Evolutionary conservation across 2,329 filamentous ascomycete genomes (phyloP), one percentile per base, ranked within the genome.

Genomic region (Dissoconium aciculare): DNA sequence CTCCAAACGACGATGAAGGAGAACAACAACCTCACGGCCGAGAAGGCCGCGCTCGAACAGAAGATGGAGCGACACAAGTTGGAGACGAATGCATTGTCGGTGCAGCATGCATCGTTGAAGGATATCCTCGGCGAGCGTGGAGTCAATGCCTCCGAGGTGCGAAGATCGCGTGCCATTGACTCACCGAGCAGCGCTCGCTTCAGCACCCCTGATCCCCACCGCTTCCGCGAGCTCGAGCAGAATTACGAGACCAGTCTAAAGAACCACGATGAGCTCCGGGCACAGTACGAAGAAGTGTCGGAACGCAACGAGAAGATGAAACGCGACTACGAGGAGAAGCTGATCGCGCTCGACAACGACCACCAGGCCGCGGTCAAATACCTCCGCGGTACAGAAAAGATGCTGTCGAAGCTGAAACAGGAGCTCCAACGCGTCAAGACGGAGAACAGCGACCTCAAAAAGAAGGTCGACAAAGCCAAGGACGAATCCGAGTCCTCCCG

Each of bases 331-430:
- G 79, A 85, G 39, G 85, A 94, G 53, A 94, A 94, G 56, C 67
- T 98, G 31, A 72, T 82, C 36, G 85, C 93, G 51, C 72, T 98
- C 17, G 85, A 95, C 58, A 92, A 85, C 52, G 89, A 98, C 54
- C 94, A 98, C 53, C 84, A 94, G 56, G 93, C 89, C 25, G 87
- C 89, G 11, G 85, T 95, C 29, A 89, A 94, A 56, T 98, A 98
- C 50, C 82, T 98, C 44, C 91, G 93, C 57, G 89, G 89, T 35
- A 95, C 89, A 2, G 89, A 98, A 58, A 95, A 94, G 68, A 94
- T 98, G 84, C 71, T 98, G 28, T 85, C 89, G 57, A 87, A 91
- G 56, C 87, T 98, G 67, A 95, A 95, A 62, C 84, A 94, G 49
- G 89, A 98, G 58, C 66, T 98, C n/a, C 68, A 78, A 32, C 81